Evolutionary conservation across 192 early-diverging fungal species (phyloP), one percentile per base, ranked within the genome.

Genomic region (Chytriomyces sp.): DNA sequence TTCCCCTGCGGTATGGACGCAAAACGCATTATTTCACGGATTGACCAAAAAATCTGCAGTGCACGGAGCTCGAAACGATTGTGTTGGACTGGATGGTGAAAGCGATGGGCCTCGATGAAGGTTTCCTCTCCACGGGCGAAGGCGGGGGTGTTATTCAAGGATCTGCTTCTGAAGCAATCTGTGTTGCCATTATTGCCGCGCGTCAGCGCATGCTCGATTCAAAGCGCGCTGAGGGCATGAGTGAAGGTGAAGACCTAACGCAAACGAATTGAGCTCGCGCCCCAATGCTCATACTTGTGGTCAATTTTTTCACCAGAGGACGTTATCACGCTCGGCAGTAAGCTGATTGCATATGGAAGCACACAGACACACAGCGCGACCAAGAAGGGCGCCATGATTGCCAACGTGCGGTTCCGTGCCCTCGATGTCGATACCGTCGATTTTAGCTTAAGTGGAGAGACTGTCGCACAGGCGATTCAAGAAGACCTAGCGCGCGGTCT

Each of bases 141-240:
- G 88, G 88, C 34, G 87, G 89, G 6, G 89, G 89, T 7, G 79
- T 90, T 10, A 90, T 90, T 52, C 88, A 90, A 72, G 84, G 81
- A 2, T 81, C 80, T 8, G 89, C 89, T 5, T 84, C 84, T 36
- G 88, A 89, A 57, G 84, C 87, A 25, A 75, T 79, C 4, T 73
- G 82, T 52, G 83, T 86, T n/a, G 80, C 74, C 17, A 84, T 90
- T 78, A 74, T 90, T 17, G 86, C 86, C 1, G 89, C 83, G 2
- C 63, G 81, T 1, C 77, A 90, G 56, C 76, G 76, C 56, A 70
- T 73, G 64, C 44, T 85, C 19, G 84, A 76, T 39, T 70, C 70
- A 7, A 54, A 78, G 33, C 52, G 64, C 25, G 44, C 64, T 5
- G 57, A 64, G 41, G 82, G 64, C 4, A 40, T 31, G 17, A 67